Base-by-base conservation (phyloP, 192 early-diverging fungal genomes). In the Backusella tarrabulga region DNA sequence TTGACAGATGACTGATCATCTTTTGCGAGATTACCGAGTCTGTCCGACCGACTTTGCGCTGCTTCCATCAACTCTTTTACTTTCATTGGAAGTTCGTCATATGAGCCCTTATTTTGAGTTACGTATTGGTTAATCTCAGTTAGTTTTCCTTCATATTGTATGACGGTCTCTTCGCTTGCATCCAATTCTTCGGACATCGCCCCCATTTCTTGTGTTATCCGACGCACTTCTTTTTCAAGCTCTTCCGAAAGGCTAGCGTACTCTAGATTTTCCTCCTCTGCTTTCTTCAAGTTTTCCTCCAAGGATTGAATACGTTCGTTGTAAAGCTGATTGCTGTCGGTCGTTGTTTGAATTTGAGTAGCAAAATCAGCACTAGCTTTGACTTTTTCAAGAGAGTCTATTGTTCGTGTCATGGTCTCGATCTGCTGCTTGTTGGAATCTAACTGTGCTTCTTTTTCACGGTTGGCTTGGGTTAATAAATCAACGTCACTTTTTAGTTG, bases 211-310 rank as follows among this genome's bases (percentile, higher is more conserved):
- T 52, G 44, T 52, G 75, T 76, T 35, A 67, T 67, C 6, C 63
- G n/a, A 36, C 69, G n/a, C 23, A 72, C 26, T 32, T 71, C 76
- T 56, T 63, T 34, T 66, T 77, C 76, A n/a, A 77, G 46, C 11
- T 41, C 46, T 36, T 32, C 52, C 32, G 68, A 41, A 19, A 76
- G 44, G 9, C 42, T 67, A 12, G 68, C 26, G 42, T 44, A 76
- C 38, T 76, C 75, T 35, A 36, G 1, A 34, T 76, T 76, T 23
- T 76, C 75, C 19, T 72, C 68, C 29, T 52, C 56, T n/a, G 36
- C 21, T 26, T 54, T 40, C 14, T 68, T 63, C 8, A 66, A 11
- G 29, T 72, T 50, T 35, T 40, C 35, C 14, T 41, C 68, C 2
- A 70, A 32, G n/a, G 29, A 19, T 19, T 29, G 29, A n/a, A 73